phyloP scores from a whole-genome alignment of 139 green algal genomes.

The Volvox africanus region DNA sequence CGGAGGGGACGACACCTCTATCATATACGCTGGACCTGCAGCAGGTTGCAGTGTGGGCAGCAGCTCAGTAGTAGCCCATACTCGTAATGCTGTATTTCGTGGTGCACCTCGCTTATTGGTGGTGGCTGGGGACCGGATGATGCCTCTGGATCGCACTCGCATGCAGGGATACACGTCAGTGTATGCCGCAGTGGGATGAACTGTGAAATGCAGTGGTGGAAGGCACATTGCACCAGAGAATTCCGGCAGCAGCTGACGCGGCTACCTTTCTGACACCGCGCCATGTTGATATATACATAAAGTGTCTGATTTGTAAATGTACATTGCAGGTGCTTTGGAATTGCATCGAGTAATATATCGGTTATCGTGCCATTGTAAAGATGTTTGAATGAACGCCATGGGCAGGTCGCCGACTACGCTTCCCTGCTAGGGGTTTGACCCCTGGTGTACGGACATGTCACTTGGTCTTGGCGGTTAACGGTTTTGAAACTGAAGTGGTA shows the following conservation, averaged over 20 bases:
- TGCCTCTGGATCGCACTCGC: constrained; percentile 2
- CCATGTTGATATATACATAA: neutral
- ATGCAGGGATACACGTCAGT: constrained; percentile 44
- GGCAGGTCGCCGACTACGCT: neutral
- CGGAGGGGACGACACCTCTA: neutral
- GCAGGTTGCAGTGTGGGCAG: neutral
- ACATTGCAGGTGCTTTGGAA: neutral
- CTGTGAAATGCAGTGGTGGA: too few species aligned
- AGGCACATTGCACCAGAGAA: too few species aligned
- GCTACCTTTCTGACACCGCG: too few species aligned
- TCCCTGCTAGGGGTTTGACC: too few species aligned
- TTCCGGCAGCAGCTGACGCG: too few species aligned
- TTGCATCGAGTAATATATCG: neutral
- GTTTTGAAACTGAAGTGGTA: too few species aligned
- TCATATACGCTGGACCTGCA: neutral
- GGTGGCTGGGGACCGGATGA: neutral
- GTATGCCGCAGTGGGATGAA: constrained; percentile 33
- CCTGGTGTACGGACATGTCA: too few species aligned
- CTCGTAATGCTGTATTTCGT: neutral
- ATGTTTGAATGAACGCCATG: neutral
- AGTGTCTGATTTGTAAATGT: neutral
- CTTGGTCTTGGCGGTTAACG: too few species aligned
- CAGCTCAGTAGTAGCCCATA: neutral
- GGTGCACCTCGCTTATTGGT: neutral
- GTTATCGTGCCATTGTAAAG: neutral